phyloP scores from a whole-genome alignment of 1,284 basidiomycete genomes.

The Athelia psychrophila region DNA sequence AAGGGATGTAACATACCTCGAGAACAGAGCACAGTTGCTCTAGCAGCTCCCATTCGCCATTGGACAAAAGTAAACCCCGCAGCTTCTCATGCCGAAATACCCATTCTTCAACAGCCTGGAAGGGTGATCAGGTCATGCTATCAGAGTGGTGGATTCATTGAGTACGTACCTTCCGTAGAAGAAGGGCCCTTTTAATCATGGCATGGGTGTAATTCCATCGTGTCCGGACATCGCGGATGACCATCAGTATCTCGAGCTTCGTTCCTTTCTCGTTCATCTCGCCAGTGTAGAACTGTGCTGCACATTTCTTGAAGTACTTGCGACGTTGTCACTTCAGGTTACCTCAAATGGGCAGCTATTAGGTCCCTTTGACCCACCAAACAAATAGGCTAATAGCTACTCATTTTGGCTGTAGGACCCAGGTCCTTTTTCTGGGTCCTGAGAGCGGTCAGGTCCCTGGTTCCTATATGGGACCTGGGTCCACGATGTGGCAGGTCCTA shows the following conservation, averaged over 20 bases:
- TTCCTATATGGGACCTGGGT: too few species aligned
- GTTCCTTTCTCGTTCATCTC: too few species aligned
- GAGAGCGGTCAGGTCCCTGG: too few species aligned
- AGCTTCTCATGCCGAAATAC: not conserved
- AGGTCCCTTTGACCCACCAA: too few species aligned
- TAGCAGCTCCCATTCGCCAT: slow-evolving; percentile 1
- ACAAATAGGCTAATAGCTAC: too few species aligned
- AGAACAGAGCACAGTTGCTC: slow-evolving; percentile 5
- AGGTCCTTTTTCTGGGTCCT: too few species aligned
- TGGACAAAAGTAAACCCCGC: not conserved
- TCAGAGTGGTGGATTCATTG: not conserved
- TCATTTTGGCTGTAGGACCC: too few species aligned
- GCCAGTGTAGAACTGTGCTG: too few species aligned
- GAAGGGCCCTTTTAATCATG: slow-evolving; percentile 6
- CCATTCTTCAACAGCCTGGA: not conserved
- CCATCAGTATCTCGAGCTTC: slow-evolving; percentile 6
- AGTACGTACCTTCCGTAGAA: slow-evolving; percentile 5
- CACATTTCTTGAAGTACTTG: too few species aligned
- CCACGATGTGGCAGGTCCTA: too few species aligned
- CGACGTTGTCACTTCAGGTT: too few species aligned
- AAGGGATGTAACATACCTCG: slow-evolving; percentile 2
- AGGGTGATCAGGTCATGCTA: not conserved
- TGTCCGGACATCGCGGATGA: slow-evolving; percentile 10
- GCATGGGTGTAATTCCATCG: slow-evolving; percentile 13
- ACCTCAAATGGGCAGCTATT: too few species aligned